Evolutionary conservation across 257 asterid genomes (phyloP), one percentile per base, ranked within the genome.

Genomic region (Thymus mandschuricus): DNA sequence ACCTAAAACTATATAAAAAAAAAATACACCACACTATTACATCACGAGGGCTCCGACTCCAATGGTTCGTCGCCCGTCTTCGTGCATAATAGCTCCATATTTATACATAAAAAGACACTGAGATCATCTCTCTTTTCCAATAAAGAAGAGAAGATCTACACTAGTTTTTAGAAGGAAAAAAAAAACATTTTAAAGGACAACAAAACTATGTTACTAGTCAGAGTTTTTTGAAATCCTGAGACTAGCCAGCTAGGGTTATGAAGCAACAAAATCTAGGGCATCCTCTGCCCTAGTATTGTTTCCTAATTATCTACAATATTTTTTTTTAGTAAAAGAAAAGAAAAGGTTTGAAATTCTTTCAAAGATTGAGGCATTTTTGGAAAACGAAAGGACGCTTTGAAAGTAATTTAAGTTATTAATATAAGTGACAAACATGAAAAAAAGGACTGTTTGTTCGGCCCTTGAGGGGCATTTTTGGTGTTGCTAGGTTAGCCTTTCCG

Each of bases 171-270:
- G 8, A 54, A 28, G 3, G 3, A 21, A 28, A 8, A 55, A 54
- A 56, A 57, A 38, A 57, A 10, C 31, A 38, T 57, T 64, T 64
- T 28, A 28, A 13, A 44, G 29, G 56, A 64, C 69, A 28, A 40
- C 70, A 74, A 68, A 66, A 73, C 79, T 78, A 71, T 60, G 57
- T 21, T 21, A 82, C 86, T 80, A 81, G 84, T 85, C 91, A 82
- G 68, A 72, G 83, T n/a, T 82, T 86, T 80, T 62, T 73, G 75
- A 85, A 85, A 86, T 78, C 76, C 80, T 81, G 75, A 78, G 84
- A 85, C 89, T 79, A 57, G 62, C 43, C 30, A 83, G 84, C 60
- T 55, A 83, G 84, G 43, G 72, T 51, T 69, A 76, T 41, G 8
- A 59, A 45, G 50, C 60, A 74, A 81, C 79, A 79, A 84, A 81